Evolutionary conservation across 495 filamentous ascomycete genomes (phyloP), one percentile per base, ranked within the genome.

Genomic region (Penicillium goetzii): DNA sequence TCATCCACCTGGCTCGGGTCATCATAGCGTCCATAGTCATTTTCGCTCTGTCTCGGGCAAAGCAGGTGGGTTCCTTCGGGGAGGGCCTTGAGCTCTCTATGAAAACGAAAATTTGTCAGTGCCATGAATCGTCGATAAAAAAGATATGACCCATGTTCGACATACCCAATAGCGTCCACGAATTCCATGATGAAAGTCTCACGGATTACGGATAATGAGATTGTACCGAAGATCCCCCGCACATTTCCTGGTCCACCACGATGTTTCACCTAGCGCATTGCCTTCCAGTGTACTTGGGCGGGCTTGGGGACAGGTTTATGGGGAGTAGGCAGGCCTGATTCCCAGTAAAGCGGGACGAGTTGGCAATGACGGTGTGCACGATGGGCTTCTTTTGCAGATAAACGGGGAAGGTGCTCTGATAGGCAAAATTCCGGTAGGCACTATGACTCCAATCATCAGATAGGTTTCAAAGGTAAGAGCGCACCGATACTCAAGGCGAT

Each of bases 1-100:
- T 75, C 73, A 32, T 76, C 68, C 17, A 68, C 70, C 19, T 77
- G 63, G 32, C 53, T 66, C 3, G 63, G 71, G 34, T 84, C 78
- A 30, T 87, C 83, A 70, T 90, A 89, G 49, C 82, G 74, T 43
- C 78, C 81, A 26, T 76, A 70, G 47, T 85, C 83, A n/a, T 82
- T 75, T 43, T 81, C 80, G 32, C 69, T 61, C 51, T 80, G 76
- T 56, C 78, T 71, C 0, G 83, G 81, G 54, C 83, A 85, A 52
- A 85, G 72, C 51, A 83, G 73, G 66, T 85, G 83, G 40, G 78
- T 71, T 38, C 74, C 72, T 28, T 78, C 72, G 1, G 81, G 80
- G 62, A 84, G 77, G 41, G 76, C 69, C 59, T 78, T 78, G 7
- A 82, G 71, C 70, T 82, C 76, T 59, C 79, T 81, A 56, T 21